These are phyloP conservation scores for Fraxinus paxiana DNA, from an alignment of 305 asterid genomes.

Conservation along the genomic window DNA sequence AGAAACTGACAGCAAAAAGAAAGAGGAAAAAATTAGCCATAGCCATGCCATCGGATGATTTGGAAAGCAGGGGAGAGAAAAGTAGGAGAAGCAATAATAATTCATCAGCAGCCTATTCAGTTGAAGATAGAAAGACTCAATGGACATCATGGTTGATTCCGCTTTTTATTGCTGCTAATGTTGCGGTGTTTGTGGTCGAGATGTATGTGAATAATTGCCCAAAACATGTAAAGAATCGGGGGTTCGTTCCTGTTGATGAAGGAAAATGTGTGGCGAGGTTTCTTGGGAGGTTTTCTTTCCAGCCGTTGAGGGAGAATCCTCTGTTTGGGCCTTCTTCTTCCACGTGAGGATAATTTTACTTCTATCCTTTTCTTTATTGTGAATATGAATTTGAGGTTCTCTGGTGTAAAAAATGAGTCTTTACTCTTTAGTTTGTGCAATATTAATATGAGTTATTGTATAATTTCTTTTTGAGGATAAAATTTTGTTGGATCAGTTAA, in stretches of 20 bases:
- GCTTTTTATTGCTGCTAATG: conserved; percentile 53
- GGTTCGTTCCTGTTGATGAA: conserved; percentile 2
- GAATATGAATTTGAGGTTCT: neutral
- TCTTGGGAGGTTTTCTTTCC: conserved; percentile 74
- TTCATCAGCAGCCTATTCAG: conserved; percentile 20
- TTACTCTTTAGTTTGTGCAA: neutral
- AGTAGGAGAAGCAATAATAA: conserved; percentile 22
- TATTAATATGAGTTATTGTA: neutral
- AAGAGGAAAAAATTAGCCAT: neutral
- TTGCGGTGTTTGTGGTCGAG: conserved; percentile 54
- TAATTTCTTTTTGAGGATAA: neutral
- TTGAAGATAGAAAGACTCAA: conserved; percentile 36
- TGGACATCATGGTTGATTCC: conserved; percentile 88
- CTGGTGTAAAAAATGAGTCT: neutral
- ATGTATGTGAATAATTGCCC: conserved; percentile 80
- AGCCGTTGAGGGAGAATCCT: conserved; percentile 77
- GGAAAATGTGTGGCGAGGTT: conserved; percentile 59
- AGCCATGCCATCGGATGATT: conserved; percentile 44
- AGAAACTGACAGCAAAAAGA: neutral
- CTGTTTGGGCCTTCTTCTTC: conserved; percentile 78
- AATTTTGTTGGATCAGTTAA: neutral
- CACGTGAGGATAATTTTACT: conserved; percentile 46
- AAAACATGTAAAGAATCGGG: conserved; percentile 27
- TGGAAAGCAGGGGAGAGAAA: conserved; percentile 51
- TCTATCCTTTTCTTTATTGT: neutral